Conservation (phyloP, 371 early-diverging fungal species). For the Haplosporangium sp. region DNA sequence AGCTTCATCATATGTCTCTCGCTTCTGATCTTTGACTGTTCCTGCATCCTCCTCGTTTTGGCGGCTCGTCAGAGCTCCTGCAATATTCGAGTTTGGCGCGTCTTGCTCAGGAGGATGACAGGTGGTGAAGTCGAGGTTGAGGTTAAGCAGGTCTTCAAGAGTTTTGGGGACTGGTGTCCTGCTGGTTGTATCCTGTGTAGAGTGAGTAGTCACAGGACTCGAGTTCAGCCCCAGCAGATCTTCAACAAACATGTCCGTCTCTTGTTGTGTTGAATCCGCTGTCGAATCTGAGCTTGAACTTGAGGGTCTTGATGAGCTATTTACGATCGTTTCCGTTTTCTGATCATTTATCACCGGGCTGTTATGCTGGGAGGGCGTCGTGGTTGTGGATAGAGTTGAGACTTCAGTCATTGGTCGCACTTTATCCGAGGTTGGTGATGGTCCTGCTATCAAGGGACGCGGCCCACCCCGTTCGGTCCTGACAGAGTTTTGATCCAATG, state of each 20-base stretch:
- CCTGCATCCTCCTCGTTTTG: not conserved
- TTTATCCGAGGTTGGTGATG: not conserved
- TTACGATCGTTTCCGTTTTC: not conserved
- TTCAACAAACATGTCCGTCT: not conserved
- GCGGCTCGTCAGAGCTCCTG: not conserved
- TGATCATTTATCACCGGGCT: not conserved
- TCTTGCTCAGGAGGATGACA: not conserved
- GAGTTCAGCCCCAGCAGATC: not conserved
- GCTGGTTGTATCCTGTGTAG: not conserved
- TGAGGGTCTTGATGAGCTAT: not conserved
- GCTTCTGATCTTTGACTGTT: not conserved
- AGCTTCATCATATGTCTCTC: not conserved
- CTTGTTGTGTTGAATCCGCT: too few species aligned
- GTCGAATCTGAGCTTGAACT: not conserved
- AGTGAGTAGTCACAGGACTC: too few species aligned
- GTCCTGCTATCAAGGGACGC: not conserved
- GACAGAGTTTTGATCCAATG: not conserved
- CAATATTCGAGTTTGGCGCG: not conserved
- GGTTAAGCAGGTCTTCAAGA: conserved; percentile 9
- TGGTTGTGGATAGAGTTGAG: not conserved
- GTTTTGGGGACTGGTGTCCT: not conserved
- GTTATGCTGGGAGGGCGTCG: not conserved
- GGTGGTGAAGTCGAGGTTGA: conserved; percentile 7
- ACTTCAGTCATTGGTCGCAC: not conserved
- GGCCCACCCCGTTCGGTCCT: not conserved